Evolutionary conservation across 2,329 filamentous ascomycete genomes (phyloP).

Genomic region (Colletotrichum navitas): DNA sequence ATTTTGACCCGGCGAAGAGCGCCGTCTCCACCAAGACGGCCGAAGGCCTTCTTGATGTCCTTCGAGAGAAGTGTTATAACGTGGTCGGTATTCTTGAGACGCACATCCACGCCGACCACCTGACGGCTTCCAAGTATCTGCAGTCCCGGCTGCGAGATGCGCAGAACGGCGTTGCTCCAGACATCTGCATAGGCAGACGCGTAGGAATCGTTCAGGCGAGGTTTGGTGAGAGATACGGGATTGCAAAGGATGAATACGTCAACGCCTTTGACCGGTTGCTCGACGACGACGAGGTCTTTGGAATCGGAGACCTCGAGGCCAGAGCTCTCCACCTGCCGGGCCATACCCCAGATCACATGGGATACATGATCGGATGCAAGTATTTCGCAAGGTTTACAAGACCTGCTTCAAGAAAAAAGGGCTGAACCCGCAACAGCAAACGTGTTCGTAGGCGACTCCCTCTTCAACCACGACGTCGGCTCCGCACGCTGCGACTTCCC

Average conservation of each 20-base stretch:
- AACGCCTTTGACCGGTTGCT: constrained; percentile 59
- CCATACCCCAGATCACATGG: constrained; percentile 63
- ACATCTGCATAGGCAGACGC: constrained; percentile 59
- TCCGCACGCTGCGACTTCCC: constrained; percentile 64
- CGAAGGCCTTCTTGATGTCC: constrained; percentile 59
- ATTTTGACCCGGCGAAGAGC: constrained; percentile 58
- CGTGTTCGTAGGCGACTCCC: constrained; percentile 61
- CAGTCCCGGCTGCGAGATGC: constrained; percentile 54
- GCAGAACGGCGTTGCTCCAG: constrained; percentile 14
- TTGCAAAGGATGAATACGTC: constrained; percentile 52
- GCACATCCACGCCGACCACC: constrained; percentile 67
- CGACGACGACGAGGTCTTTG: constrained; percentile 58
- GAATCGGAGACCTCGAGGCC: constrained; percentile 55
- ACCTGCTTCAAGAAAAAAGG: neutral
- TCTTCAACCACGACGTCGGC: constrained; percentile 64
- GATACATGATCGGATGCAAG: constrained; percentile 57
- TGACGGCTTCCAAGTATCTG: constrained; percentile 67
- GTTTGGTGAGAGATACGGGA: constrained; percentile 56
- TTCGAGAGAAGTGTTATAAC: constrained; percentile 58
- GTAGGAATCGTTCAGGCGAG: constrained; percentile 58
- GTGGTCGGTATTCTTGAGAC: constrained; percentile 68
- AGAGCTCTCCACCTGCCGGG: constrained; percentile 60
- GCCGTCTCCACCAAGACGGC: constrained; percentile 61
- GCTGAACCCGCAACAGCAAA: constrained; percentile 26
- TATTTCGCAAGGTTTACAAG: neutral